Conservation (phyloP, 352 stramenopile genomes). For the Phytopythium mirpurense region DNA sequence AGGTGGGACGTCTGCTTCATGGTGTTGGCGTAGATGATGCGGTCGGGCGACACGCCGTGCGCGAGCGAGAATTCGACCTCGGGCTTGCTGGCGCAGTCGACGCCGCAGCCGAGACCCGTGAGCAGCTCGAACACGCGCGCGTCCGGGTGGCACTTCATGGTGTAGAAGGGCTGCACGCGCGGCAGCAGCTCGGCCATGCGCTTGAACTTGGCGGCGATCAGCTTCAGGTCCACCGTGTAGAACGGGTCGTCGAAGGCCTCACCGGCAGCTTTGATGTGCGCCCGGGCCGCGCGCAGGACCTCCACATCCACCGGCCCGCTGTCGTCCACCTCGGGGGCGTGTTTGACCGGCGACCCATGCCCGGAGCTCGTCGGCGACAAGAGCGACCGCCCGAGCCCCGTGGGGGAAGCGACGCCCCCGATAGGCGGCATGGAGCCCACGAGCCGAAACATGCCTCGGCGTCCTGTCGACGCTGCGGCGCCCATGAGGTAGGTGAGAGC, state of each 20-base stretch:
- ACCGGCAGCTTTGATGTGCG: conserved; percentile 1
- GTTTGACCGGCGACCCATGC: not conserved
- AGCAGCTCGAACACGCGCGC: conserved; percentile 39
- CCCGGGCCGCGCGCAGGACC: not conserved
- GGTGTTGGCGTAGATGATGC: conserved; percentile 90
- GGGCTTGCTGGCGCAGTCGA: conserved; percentile 84
- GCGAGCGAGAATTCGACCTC: conserved; percentile 71
- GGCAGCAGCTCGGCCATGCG: conserved; percentile 41
- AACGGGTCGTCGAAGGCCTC: conserved; percentile 40
- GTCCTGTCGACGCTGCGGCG: conserved; percentile 5
- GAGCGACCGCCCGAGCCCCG: not conserved
- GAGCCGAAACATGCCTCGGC: conserved; percentile 4
- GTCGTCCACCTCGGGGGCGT: not conserved
- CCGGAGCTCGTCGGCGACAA: not conserved
- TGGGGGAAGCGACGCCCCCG: conserved; percentile 2
- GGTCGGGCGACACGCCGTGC: conserved; percentile 37
- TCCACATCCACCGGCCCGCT: not conserved
- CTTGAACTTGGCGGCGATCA: conserved; percentile 41
- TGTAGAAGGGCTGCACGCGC: conserved; percentile 79
- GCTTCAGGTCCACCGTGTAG: conserved; percentile 54
- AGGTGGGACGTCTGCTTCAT: conserved; percentile 82
- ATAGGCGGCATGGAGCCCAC: conserved; percentile 5
- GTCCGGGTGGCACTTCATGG: conserved; percentile 90
- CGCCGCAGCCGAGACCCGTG: conserved; percentile 44
- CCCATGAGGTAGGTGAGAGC: conserved; percentile 2